Evolutionary conservation across 495 filamentous ascomycete genomes (phyloP).

Genomic region (Aspergillus indologenus): DNA sequence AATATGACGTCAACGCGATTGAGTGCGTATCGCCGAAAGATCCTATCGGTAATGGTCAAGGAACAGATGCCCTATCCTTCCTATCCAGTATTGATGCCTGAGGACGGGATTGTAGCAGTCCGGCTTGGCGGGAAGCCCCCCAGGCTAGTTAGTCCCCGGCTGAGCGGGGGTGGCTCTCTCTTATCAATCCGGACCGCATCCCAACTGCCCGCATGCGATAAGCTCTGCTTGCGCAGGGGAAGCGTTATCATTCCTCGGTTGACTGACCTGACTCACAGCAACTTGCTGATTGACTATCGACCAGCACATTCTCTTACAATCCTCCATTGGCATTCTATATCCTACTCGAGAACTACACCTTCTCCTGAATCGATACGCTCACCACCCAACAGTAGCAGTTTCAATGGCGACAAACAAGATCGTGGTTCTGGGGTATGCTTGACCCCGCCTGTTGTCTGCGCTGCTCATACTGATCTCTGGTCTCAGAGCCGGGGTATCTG

Average conservation of each 20-base stretch:
- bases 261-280: no score
- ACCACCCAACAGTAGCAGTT: background rate
- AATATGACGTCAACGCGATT: no score
- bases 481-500: constrained; percentile 80
- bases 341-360: no score
- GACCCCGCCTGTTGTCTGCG: constrained; percentile 1
- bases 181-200: background rate
- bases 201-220: background rate
- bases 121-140: background rate
- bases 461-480: background rate
- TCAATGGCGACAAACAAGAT: constrained; percentile 50
- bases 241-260: background rate
- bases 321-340: background rate
- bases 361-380: background rate
- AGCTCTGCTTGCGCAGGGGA: background rate
- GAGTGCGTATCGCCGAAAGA: no score
- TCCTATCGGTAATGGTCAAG: no score
- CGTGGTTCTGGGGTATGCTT: constrained; percentile 60
- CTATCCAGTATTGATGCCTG: background rate
- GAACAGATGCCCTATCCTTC: background rate
- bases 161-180: background rate
- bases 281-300: background rate
- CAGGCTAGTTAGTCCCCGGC: no score
- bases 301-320: no score
- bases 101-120: background rate